Evolutionary conservation across 2,329 filamentous ascomycete species (phyloP).

Genomic region (Pezicula radicicola): DNA sequence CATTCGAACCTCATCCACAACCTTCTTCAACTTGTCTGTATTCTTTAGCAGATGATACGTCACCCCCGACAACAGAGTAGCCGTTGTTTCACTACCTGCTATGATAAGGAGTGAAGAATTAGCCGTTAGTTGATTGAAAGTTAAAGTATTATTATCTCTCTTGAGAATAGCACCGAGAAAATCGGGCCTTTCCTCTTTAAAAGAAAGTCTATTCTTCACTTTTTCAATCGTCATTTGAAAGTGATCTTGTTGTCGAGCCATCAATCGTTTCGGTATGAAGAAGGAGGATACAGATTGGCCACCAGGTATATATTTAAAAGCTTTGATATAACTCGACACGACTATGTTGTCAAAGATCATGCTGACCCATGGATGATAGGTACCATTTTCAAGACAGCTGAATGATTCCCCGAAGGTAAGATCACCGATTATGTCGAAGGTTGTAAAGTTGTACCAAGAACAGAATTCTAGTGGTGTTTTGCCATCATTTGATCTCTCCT

Average conservation of each 20-base stretch:
- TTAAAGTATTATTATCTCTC: constrained; percentile 18
- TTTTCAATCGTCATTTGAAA: constrained; percentile 15
- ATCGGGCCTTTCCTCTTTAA: constrained; percentile 28
- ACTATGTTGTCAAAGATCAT: constrained; percentile 21
- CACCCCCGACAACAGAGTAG: constrained; percentile 11
- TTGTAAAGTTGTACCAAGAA: not conserved
- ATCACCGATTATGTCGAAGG: no score
- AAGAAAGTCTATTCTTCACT: constrained; percentile 3
- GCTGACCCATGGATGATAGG: constrained; percentile 23
- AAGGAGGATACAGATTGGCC: constrained; percentile 5
- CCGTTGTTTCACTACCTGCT: constrained; percentile 15
- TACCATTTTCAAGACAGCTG: constrained; percentile 4
- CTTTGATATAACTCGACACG: constrained; percentile 13
- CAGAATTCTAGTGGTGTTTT: not conserved
- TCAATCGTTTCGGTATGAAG: constrained; percentile 12
- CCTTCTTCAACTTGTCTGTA: constrained; percentile 25
- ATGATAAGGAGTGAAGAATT: constrained; percentile 11
- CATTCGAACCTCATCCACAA: constrained; percentile 37
- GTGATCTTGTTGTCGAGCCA: constrained; percentile 13
- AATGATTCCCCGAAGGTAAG: not conserved
- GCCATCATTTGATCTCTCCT: no score
- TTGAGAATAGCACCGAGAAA: constrained; percentile 33
- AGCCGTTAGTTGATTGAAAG: constrained; percentile 5
- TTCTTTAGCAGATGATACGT: constrained; percentile 25
- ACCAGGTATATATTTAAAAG: constrained; percentile 12